These are phyloP conservation scores for Effrenium voratum DNA, from an alignment of 73 alveolate genomes.

Conservation along the genomic window DNA sequence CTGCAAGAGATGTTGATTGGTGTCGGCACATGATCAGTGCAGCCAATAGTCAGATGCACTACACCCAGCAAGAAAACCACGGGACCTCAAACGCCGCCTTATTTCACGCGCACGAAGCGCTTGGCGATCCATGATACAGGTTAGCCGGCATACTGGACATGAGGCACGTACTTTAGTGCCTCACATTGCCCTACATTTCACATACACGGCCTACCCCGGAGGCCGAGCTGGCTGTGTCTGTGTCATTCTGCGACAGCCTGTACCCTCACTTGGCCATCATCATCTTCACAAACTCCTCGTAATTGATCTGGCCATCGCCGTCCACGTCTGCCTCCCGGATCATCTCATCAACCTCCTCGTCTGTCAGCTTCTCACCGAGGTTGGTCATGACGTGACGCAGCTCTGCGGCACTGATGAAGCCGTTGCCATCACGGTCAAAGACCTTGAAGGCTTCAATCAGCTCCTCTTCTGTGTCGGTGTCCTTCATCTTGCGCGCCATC, in stretches of 20 bases:
- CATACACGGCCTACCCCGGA: too few species aligned
- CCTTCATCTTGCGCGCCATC: constrained; percentile 99
- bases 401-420: constrained; percentile 97
- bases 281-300: constrained; percentile 72
- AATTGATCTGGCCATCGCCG: constrained; percentile 98
- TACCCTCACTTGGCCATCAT: constrained; percentile 13
- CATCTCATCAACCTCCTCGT: constrained; percentile 98
- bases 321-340: constrained; percentile 98
- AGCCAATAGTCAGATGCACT: too few species aligned
- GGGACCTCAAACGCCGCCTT: too few species aligned
- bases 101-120: too few species aligned
- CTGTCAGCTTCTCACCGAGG: constrained; percentile 95
- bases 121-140: too few species aligned
- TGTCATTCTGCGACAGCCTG: constrained; percentile 94
- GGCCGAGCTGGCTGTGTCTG: too few species aligned
- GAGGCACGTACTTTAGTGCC: constrained; percentile 95
- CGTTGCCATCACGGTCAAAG: constrained; percentile 99
- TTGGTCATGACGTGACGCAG: constrained; percentile 97
- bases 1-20: too few species aligned
- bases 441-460: constrained; percentile 99
- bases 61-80: too few species aligned
- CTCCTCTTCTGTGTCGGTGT: constrained; percentile 99
- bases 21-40: too few species aligned
- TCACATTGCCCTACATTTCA: constrained; percentile 95
- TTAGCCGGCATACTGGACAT: constrained; percentile 98